phyloP scores from a whole-genome alignment of 805 yeast genomes.

The Barnettozyma populi region DNA sequence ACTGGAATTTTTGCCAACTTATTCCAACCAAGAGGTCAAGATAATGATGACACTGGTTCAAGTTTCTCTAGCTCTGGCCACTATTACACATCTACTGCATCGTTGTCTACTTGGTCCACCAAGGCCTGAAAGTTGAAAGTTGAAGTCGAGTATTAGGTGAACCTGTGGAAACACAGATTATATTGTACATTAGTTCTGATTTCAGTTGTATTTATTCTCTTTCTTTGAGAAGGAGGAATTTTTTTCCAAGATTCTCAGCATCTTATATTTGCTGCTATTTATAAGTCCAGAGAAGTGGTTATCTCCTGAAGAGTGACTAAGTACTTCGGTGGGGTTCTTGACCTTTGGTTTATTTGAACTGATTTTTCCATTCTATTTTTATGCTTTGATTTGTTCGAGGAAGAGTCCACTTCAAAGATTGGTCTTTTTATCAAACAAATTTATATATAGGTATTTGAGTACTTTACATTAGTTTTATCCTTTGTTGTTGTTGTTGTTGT shows the following conservation, averaged over 20 bases:
- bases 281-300: too few relatives aligned
- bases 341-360: too few relatives aligned
- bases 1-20: conserved; percentile 55
- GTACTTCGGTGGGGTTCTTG: too few relatives aligned
- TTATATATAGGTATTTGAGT: background rate
- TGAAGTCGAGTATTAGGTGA: background rate
- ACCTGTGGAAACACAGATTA: background rate
- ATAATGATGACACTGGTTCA: conserved; percentile 79
- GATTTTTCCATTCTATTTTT: background rate
- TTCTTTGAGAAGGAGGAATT: background rate
- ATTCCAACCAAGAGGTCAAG: conserved; percentile 82
- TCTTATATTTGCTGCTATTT: too few relatives aligned
- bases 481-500: too few relatives aligned
- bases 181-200: conserved; percentile 5
- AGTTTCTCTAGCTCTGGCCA: conserved; percentile 30
- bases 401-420: background rate
- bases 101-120: conserved; percentile 51
- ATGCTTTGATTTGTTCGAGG: background rate
- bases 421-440: background rate
- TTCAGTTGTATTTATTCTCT: background rate
- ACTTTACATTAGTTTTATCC: background rate
- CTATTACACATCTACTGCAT: conserved; percentile 46
- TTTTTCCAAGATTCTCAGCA: background rate
- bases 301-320: too few relatives aligned
- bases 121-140: conserved; percentile 29